Percentiles rank a stretch among this genome's conserved stretches.
Conservation (phyloP, 2,329 filamentous ascomycete genomes). For the Aspergillus versicolor region DNA sequence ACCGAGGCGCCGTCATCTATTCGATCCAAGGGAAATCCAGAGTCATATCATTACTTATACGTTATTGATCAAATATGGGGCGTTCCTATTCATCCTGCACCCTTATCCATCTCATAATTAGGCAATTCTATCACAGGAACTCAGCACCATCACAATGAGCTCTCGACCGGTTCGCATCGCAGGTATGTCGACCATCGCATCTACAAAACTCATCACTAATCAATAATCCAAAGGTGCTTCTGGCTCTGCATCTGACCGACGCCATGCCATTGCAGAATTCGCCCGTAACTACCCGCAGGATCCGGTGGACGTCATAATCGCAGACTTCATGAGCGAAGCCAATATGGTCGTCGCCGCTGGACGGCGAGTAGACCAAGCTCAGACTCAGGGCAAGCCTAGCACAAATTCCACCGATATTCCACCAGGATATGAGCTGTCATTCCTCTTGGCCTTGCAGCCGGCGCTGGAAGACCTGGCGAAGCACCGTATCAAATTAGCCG, state of each 20-base stretch:
- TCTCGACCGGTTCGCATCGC: conserved; percentile 30
- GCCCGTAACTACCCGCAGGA: conserved; percentile 43
- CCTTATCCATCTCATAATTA: too few species aligned
- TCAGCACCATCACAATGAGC: conserved; percentile 12
- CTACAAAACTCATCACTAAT: not conserved
- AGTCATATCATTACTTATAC: not conserved
- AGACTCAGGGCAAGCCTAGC: conserved; percentile 7
- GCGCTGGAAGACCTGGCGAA: conserved; percentile 41
- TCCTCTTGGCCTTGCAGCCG: conserved; percentile 49
- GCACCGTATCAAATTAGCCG: conserved; percentile 44
- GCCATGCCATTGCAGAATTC: conserved; percentile 46
- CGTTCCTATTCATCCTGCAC: not conserved
- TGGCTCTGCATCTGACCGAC: conserved; percentile 47
- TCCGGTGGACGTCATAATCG: conserved; percentile 48
- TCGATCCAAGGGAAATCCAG: not conserved
- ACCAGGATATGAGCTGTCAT: conserved; percentile 53
- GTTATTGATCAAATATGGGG: not conserved
- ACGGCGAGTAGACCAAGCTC: conserved; percentile 39
- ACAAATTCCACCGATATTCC: conserved; percentile 15
- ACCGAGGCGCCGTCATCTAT: conserved; percentile 12
- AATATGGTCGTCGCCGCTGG: conserved; percentile 50
- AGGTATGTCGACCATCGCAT: conserved; percentile 17
- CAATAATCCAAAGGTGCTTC: conserved; percentile 36
- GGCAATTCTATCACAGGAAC: not conserved
- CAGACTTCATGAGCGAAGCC: conserved; percentile 50